A percentile compares a stretch with the other conserved stretches of the same genome.
These are phyloP conservation scores for Cicer arietinum DNA, from an alignment of 306 rosid species.

Conservation along the genomic window DNA sequence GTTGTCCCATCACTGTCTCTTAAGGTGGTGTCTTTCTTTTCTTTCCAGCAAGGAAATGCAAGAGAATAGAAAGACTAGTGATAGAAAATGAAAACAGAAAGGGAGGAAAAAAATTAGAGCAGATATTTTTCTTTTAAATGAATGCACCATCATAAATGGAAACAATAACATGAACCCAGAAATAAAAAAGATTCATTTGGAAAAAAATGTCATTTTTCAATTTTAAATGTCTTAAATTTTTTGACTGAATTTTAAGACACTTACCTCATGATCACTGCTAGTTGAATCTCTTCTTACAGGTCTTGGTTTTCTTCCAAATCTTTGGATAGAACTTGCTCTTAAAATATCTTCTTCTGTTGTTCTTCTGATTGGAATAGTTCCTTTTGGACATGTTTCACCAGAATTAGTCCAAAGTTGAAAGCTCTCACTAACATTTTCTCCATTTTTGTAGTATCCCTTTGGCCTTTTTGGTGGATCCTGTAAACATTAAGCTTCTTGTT, in stretches of 20 bases:
- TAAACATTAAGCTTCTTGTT: slow-evolving; percentile 43
- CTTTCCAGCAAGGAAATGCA: slow-evolving; percentile 27
- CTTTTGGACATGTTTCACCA: slow-evolving; percentile 85
- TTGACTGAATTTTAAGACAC: not conserved
- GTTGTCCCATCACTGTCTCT: slow-evolving; percentile 46
- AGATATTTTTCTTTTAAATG: too few species aligned
- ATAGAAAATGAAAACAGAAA: too few species aligned
- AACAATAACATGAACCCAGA: too few species aligned
- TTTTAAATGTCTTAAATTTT: not conserved
- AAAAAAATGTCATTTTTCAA: too few species aligned
- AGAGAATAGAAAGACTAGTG: not conserved
- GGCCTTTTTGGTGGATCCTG: slow-evolving; percentile 97
- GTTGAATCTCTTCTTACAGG: slow-evolving; percentile 75
- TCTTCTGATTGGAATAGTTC: slow-evolving; percentile 88
- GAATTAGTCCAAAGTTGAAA: slow-evolving; percentile 78
- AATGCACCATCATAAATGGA: too few species aligned
- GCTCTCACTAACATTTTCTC: slow-evolving; percentile 50
- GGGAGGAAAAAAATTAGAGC: too few species aligned
- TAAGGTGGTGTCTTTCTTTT: slow-evolving; percentile 34
- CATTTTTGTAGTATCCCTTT: slow-evolving; percentile 51
- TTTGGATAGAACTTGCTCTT: slow-evolving; percentile 73
- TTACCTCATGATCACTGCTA: slow-evolving; percentile 79
- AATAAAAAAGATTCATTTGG: too few species aligned
- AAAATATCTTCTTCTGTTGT: slow-evolving; percentile 72
- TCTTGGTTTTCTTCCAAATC: slow-evolving; percentile 84